Percentiles rank a stretch among this genome's conserved stretches.
Conservation (phyloP, 2,329 filamentous ascomycete genomes). For the Lachnellula subtilissima region DNA sequence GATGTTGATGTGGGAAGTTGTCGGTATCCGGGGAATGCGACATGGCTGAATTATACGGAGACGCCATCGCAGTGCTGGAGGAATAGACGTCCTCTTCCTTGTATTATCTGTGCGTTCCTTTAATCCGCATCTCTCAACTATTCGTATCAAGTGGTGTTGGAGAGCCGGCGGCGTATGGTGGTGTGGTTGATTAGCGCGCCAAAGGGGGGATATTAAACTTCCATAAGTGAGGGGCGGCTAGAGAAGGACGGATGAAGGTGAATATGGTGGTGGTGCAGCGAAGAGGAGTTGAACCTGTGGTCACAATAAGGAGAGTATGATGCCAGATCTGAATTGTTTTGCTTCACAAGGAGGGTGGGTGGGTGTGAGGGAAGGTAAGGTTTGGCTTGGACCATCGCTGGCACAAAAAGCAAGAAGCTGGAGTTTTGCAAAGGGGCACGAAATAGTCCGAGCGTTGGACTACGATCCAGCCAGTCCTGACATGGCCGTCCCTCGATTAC, state of each 20-base stretch:
- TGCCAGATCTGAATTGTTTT: conserved; percentile 30
- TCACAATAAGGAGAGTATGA: conserved; percentile 17
- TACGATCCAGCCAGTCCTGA: too few relatives aligned
- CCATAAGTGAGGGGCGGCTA: neutral
- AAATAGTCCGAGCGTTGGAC: too few relatives aligned
- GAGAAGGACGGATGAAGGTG: neutral
- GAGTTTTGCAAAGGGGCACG: too few relatives aligned
- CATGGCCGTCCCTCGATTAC: too few relatives aligned
- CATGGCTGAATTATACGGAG: conserved; percentile 18
- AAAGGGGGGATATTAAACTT: conserved; percentile 12
- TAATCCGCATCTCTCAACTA: conserved; percentile 15
- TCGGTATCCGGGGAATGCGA: conserved; percentile 17
- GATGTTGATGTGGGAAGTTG: conserved; percentile 17
- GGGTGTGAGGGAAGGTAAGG: too few relatives aligned
- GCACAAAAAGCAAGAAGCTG: too few relatives aligned
- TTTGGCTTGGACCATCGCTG: too few relatives aligned
- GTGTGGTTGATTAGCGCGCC: conserved; percentile 13
- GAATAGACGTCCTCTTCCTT: conserved; percentile 8
- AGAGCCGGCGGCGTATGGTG: neutral
- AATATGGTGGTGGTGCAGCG: neutral
- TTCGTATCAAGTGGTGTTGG: conserved; percentile 5
- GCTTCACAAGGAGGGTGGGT: conserved; percentile 1
- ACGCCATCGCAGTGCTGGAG: conserved; percentile 19
- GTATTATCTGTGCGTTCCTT: conserved; percentile 8
- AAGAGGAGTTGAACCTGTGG: neutral